Conservation (phyloP, 257 asterid species). For the Orobanche coerulescens region DNA sequence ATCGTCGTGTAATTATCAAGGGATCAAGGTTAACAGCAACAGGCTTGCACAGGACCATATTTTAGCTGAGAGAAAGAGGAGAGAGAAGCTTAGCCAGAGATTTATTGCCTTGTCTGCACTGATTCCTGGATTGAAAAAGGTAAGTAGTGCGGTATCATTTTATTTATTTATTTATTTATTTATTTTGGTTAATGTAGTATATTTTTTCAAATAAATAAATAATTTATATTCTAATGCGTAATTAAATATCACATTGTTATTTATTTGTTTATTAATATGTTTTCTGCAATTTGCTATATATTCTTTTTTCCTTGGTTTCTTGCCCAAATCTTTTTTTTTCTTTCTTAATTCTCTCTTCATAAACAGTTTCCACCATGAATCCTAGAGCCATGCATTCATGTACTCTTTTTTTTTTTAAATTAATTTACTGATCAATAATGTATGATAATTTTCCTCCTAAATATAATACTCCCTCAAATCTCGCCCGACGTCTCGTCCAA, state of each 20-base stretch:
- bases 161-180: neutral
- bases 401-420: no score
- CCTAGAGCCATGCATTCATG: no score
- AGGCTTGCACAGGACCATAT: conserved; percentile 60
- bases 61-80: conserved; percentile 74
- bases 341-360: neutral
- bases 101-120: conserved; percentile 77
- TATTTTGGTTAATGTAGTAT: neutral
- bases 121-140: conserved; percentile 88
- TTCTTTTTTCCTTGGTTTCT: no score
- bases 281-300: no score
- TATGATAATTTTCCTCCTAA: no score
- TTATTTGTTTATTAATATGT: no score
- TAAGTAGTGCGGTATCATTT: neutral
- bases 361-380: no score
- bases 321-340: no score
- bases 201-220: neutral
- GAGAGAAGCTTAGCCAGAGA: conserved; percentile 76
- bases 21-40: conserved; percentile 22
- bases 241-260: neutral
- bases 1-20: no score
- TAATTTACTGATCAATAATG: no score
- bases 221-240: neutral
- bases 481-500: no score
- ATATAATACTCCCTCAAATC: no score